phyloP scores from a whole-genome alignment of 108 stramenopile genomes.

The Fistulifera pelliculosa region DNA sequence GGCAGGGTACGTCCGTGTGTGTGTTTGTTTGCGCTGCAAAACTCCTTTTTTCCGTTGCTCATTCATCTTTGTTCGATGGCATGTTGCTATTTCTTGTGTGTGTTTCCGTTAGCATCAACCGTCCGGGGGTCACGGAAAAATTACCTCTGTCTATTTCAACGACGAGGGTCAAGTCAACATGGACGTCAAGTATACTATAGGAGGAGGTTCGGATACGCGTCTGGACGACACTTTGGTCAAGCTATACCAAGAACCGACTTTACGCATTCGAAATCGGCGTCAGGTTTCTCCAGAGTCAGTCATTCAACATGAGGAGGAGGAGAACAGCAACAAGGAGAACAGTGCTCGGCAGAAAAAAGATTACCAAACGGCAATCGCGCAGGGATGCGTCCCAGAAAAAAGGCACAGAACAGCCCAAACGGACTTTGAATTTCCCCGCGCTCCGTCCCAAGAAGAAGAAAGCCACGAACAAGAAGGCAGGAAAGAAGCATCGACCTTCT shows the following conservation, averaged over 20 bases:
- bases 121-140: slow-evolving; percentile 7
- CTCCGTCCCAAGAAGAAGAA: too few relatives aligned
- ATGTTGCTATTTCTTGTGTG: too few relatives aligned
- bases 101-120: neutral
- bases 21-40: too few relatives aligned
- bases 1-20: slow-evolving; percentile 3
- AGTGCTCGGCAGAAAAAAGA: neutral
- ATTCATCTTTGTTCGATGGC: too few relatives aligned
- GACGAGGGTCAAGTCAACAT: neutral
- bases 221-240: neutral
- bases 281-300: neutral
- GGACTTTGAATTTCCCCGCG: too few relatives aligned
- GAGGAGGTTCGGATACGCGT: neutral
- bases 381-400: too few relatives aligned
- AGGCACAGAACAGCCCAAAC: too few relatives aligned
- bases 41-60: too few relatives aligned
- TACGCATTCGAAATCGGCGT: neutral
- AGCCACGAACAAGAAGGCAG: too few relatives aligned
- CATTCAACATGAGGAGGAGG: neutral
- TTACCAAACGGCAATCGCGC: too few relatives aligned
- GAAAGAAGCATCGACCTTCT: too few relatives aligned
- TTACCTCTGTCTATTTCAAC: neutral
- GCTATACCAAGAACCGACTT: neutral
- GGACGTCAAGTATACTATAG: slow-evolving; percentile 3
- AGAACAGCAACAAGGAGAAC: too few relatives aligned